Base-by-base conservation (phyloP, 2,329 filamentous ascomycete genomes). In the Colletotrichum gloeosporioides region DNA sequence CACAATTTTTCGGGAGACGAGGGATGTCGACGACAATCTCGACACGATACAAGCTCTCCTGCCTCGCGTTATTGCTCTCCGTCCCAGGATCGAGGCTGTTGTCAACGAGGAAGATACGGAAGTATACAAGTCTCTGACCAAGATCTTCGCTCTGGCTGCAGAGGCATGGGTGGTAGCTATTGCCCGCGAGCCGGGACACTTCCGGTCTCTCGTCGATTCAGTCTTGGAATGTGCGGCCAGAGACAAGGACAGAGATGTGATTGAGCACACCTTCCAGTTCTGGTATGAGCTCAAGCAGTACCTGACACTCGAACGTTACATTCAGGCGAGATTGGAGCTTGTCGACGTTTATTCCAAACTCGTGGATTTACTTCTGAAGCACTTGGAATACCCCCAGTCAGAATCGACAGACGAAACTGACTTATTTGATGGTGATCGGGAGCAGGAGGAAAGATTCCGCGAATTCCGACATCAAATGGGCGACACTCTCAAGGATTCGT, bases 251-350 rank as follows among this genome's bases (percentile, higher is more conserved):
- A 92, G 94, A 77, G 97, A 99, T 79, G 95, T 96, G 6, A 96
- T 99, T 78, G 95, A 95, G 70, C 93, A 97, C 81, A 99, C 98
- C 0, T 99, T 99, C 86, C 93, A 92, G 79, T 99, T 99, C 87
- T 99, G 97, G 97, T 99, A 98, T 83, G 97, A 99, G 83, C 90
- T 99, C 63, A 99, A 99, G 88, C 96, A 98, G 84, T 98, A 98
- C 83, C 89, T 99, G 64, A 96, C 96, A 3, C 86, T 99, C 69
- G 96, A 99, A 44, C 94, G 94, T 79, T 99, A 98, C 83, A 94
- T 95, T 68, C 91, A 96, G 80, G 94, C 96, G 55, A 92, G 96
- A 68, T 85, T 95, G 78, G 90, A 94, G 80, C 91, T 95, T 71
- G 89, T 95, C 44, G 95, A 98, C 79, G 88, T 98, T 63, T 99